Base-by-base conservation (phyloP, 2,329 filamentous ascomycete genomes). In the Fusarium longipes region DNA sequence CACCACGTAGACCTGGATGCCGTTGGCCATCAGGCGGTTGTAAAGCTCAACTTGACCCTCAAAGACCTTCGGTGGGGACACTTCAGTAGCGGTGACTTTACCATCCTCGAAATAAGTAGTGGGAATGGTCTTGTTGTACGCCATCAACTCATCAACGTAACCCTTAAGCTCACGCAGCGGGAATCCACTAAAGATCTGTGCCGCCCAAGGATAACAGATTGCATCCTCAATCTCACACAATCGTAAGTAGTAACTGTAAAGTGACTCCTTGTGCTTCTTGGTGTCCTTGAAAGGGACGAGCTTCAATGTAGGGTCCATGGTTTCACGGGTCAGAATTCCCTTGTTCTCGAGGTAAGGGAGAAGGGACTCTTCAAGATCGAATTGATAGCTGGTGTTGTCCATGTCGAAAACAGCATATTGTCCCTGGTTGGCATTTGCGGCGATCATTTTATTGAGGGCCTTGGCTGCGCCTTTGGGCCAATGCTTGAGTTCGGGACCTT, bases 61-160 rank as follows among this genome's bases (percentile, higher is more conserved):
- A 43, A 81, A 82, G 40, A 80, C 54, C 45, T 71, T 74, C 29
- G 81, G 81, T 5, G 77, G 76, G 20, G 36, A 72, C 32, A 82
- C 66, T 2, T 73, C 70, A 4, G 67, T 70, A 2, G 72, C 18
- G 0, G 75, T 74, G 12, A 78, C 56, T 6, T 71, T 70, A 18
- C 75, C 78, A 18, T 64, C 77, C 11, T 78, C 74, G 42, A 70
- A 80, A 65, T 81, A 81, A 7, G 70, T 76, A n/a, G 75, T 73
- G 7, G 74, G 61, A 6, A 82, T 76, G 10, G 76, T 77, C 25
- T 47, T 62, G 70, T 81, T 78, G 57, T 80, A 75, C 1, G 80
- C 77, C 74, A 84, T 81, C 59, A 84, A 76, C 63, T 83, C 79
- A 65, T 83, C 83, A 3, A 82, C 79, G 64, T 81, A 80, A 58